Conservation (phyloP, 2,329 filamentous ascomycete species). For the Elsinoe arachidis region DNA sequence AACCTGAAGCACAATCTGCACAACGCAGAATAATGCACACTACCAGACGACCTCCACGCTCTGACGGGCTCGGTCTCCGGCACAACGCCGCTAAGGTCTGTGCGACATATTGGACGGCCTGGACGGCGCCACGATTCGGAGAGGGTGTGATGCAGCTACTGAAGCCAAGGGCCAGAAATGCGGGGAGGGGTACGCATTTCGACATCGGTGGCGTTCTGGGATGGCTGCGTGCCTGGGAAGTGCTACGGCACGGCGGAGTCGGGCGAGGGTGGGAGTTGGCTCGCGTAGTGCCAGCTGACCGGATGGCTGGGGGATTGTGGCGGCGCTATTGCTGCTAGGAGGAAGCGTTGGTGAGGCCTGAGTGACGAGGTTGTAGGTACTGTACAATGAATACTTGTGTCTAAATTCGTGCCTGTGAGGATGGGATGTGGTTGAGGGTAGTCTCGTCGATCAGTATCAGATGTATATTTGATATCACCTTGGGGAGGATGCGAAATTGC, state of each 20-base stretch:
- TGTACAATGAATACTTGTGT: neutral
- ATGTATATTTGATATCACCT: neutral
- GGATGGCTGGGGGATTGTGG: neutral
- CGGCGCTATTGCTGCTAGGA: neutral
- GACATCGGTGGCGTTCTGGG: slow-evolving; percentile 4
- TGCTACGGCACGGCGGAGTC: neutral
- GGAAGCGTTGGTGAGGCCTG: neutral
- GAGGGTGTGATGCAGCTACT: neutral
- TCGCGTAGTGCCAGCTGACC: neutral
- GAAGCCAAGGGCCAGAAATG: neutral
- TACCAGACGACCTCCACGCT: neutral
- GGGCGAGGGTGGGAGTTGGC: neutral
- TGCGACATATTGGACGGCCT: neutral
- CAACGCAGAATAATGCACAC: neutral
- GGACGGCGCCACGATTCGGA: neutral
- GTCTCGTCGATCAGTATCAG: neutral
- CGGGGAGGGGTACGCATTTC: neutral
- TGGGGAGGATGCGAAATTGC: neutral
- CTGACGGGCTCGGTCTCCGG: slow-evolving; percentile 8
- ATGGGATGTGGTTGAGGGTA: slow-evolving; percentile 1
- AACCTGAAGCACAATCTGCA: too few species aligned
- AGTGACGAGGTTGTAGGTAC: too few species aligned
- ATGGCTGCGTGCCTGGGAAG: neutral
- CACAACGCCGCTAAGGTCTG: neutral
- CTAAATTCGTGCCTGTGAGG: neutral